Base-by-base conservation (phyloP, 208 protist genomes). In the Strigomonas oncopelti region DNA sequence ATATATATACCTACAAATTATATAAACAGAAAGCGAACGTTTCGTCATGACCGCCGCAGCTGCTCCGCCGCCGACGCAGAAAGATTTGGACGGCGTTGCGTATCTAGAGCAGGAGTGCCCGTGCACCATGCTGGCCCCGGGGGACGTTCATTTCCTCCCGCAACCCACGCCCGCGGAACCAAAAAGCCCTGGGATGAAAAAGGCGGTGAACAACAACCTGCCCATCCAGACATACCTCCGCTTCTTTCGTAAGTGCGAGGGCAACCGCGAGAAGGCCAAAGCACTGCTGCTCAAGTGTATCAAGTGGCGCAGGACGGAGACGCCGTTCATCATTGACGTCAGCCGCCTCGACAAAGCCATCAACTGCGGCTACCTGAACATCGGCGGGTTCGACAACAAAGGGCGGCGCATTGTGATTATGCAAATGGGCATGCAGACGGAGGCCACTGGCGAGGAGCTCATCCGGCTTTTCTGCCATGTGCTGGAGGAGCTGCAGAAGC, bases 381-480 rank as follows among this genome's bases (percentile, higher is more conserved):
- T 71, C 45, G 78, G 74, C 22, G 86, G 86, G 14, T 51, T 69
- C 52, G 79, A 77, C 48, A 74, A 71, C 20, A 63, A 61, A 2
- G 73, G 82, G 36, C 73, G 67, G 16, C 83, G 83, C 22, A 29
- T 92, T 16, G 61, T 92, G 24, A 68, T 78, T 45, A 88, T 92
- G 81, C 74, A 75, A 5, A 53, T 88, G n/a, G 80, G 69, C 16
- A 75, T 77, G 29, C 69, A 72, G 28, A 92, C 88, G 61, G 69
- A 0, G 87, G 75, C 73, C 55, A 70, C 0, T 67, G 42, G 74
- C 1, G 72, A 85, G 53, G 78, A 84, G 57, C 80, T 83, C 24
- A 71, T 79, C 7, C 70, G 78, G 65, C 83, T 81, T 56, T 38
- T 92, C 42, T 70, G 88, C 32, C 88, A 89, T 75, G 80, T 88